These are phyloP conservation scores for Phytophthora palmivora DNA, from an alignment of 352 stramenopile genomes.

Conservation along the genomic window DNA sequence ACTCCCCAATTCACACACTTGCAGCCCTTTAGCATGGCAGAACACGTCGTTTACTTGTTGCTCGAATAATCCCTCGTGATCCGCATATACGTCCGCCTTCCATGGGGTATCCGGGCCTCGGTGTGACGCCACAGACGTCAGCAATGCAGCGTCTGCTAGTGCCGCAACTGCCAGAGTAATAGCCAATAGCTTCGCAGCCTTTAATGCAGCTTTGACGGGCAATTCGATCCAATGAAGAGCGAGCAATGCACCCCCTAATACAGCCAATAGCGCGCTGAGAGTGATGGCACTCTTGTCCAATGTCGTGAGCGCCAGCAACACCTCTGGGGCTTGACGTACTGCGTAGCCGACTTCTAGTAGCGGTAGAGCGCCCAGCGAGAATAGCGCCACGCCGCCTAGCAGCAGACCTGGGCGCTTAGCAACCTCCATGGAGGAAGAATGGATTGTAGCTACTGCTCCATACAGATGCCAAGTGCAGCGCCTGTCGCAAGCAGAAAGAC, in stretches of 20 bases:
- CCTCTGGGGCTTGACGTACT: conserved; percentile 3
- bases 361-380: conserved; percentile 37
- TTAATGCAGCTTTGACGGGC: conserved; percentile 2
- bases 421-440: conserved; percentile 27
- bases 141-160: conserved; percentile 24
- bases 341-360: conserved; percentile 36
- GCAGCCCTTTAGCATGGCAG: conserved; percentile 52
- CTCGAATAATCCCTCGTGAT: conserved; percentile 44
- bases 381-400: conserved; percentile 30
- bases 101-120: conserved; percentile 37
- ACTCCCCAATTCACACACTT: conserved; percentile 46
- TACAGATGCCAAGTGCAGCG: conserved; percentile 10
- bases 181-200: conserved; percentile 19
- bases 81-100: conserved; percentile 29
- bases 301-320: conserved; percentile 31
- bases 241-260: conserved; percentile 31
- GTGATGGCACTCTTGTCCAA: conserved; percentile 38
- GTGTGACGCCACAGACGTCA: conserved; percentile 22
- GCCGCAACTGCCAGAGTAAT: conserved; percentile 19
- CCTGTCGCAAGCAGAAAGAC: conserved; percentile 19
- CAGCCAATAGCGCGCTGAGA: conserved; percentile 20
- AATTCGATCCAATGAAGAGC: conserved; percentile 37
- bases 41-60: conserved; percentile 54
- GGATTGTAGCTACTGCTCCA: conserved; percentile 5
- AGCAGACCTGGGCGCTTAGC: conserved; percentile 21